phyloP scores from a whole-genome alignment of 1,284 basidiomycete species.

The Irpex sp. region DNA sequence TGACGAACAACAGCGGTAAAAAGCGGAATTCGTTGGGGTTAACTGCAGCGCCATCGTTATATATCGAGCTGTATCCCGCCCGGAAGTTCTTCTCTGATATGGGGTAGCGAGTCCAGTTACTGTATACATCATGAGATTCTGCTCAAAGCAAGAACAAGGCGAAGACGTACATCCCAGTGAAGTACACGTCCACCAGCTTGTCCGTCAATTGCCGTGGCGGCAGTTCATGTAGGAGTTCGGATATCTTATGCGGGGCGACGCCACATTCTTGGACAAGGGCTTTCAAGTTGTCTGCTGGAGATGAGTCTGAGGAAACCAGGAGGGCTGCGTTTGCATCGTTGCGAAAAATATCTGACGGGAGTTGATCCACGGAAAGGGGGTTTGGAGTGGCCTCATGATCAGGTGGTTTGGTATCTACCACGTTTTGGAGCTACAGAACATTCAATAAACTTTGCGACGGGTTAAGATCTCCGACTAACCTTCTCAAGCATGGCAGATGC shows the following conservation, averaged over 20 bases:
- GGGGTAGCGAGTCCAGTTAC: constrained; percentile 94
- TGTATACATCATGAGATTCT: constrained; percentile 25
- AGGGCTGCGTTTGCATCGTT: constrained; percentile 18
- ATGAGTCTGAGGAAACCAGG: constrained; percentile 47
- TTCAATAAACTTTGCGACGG: background rate
- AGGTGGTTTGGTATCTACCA: constrained; percentile 33
- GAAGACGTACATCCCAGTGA: constrained; percentile 54
- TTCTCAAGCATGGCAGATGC: constrained; percentile 73
- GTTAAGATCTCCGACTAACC: constrained; percentile 34
- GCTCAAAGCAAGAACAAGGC: constrained; percentile 1
- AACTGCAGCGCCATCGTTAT: constrained; percentile 64
- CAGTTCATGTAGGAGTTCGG: constrained; percentile 84
- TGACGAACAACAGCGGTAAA: constrained; percentile 88
- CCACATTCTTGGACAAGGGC: constrained; percentile 86
- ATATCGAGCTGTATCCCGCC: constrained; percentile 73
- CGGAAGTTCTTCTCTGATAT: constrained; percentile 86
- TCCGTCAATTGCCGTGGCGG: constrained; percentile 73
- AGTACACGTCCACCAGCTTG: constrained; percentile 75
- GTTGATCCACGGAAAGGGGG: constrained; percentile 14
- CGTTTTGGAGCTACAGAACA: constrained; percentile 50
- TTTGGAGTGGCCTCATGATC: constrained; percentile 12
- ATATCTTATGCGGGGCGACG: constrained; percentile 82
- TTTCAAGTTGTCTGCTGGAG: constrained; percentile 74
- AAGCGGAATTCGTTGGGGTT: constrained; percentile 85
- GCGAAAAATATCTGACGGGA: constrained; percentile 19